Evolutionary conservation across 75 land plant species (phyloP).

Genomic region (Cunninghamia lanceolata): DNA sequence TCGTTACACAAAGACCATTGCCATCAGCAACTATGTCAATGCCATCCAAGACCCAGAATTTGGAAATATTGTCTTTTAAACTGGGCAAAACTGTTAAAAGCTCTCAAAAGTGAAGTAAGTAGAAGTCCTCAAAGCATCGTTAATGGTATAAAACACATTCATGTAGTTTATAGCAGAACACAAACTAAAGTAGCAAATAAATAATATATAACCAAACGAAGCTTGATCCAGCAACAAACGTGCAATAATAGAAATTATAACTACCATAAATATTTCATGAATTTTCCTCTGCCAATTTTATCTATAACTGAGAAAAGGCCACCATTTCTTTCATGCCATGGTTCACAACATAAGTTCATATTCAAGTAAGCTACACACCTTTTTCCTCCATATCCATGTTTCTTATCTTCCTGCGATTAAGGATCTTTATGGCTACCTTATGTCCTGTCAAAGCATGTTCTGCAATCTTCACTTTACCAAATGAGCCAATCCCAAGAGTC

Average conservation of each 20-base stretch:
- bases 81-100: neutral
- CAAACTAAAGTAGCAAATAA: neutral
- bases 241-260: neutral
- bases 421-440: conserved; percentile 91
- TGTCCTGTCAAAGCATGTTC: conserved; percentile 75
- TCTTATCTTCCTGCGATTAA: conserved; percentile 76
- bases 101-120: neutral
- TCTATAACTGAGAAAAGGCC: neutral
- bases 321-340: neutral
- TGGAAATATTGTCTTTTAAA: neutral
- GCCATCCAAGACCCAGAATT: neutral
- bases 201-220: neutral
- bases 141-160: neutral
- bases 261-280: neutral
- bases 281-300: neutral
- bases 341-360: neutral
- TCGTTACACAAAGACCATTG: neutral
- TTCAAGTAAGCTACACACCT: conserved; percentile 32
- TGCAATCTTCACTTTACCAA: conserved; percentile 89
- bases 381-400: conserved; percentile 90
- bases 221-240: neutral
- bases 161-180: neutral
- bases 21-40: neutral
- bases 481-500: conserved; percentile 87
- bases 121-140: neutral